phyloP scores from a whole-genome alignment of 2,329 filamentous ascomycete genomes.

The Sarocladium oryzae region DNA sequence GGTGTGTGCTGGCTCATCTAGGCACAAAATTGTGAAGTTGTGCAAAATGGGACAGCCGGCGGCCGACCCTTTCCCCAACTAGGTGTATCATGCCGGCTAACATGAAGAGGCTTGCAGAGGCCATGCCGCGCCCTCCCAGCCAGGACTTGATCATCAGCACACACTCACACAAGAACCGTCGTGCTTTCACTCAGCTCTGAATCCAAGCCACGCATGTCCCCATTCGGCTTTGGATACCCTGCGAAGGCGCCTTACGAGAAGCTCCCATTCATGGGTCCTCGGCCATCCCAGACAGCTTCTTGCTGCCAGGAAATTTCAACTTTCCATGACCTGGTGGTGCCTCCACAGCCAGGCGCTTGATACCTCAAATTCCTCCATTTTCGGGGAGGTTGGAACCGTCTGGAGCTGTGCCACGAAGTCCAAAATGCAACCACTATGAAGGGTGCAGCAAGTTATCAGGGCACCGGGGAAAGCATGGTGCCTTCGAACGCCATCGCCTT shows the following conservation, averaged over 20 bases:
- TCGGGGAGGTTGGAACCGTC: not conserved
- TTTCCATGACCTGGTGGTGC: not conserved
- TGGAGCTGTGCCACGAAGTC: not conserved
- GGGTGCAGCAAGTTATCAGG: not conserved
- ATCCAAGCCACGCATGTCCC: not conserved
- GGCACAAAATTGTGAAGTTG: not conserved
- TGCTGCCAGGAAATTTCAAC: conserved; percentile 1
- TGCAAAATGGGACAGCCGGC: not conserved
- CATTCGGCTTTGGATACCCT: too few relatives aligned
- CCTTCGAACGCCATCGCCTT: not conserved
- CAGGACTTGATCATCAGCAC: not conserved
- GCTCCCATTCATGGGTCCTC: not conserved
- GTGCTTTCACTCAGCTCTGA: not conserved
- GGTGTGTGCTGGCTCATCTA: not conserved
- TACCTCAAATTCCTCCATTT: not conserved
- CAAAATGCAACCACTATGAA: too few relatives aligned
- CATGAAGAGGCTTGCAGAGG: too few relatives aligned
- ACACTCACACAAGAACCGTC: not conserved
- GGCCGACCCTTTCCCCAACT: not conserved
- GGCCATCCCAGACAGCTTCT: not conserved
- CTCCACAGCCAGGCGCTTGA: not conserved
- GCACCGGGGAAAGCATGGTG: not conserved
- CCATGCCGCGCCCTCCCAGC: too few relatives aligned
- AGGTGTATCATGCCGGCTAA: too few relatives aligned
- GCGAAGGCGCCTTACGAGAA: too few relatives aligned